phyloP scores from a whole-genome alignment of 2,329 filamentous ascomycete species.

The Fusarium miscanthi region DNA sequence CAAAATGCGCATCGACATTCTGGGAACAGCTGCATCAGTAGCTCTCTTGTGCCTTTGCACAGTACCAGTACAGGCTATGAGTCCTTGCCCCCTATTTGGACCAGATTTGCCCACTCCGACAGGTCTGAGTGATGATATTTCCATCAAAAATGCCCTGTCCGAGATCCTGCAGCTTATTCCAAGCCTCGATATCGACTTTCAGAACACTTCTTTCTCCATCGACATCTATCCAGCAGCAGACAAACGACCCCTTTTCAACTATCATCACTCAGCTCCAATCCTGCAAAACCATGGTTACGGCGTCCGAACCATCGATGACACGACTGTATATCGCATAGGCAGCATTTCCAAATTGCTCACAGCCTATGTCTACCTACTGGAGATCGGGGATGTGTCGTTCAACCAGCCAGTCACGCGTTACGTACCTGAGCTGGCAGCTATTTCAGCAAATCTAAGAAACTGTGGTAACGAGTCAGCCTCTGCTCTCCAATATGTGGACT shows the following conservation, averaged over 20 bases:
- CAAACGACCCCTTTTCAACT: not conserved
- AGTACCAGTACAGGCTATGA: not conserved
- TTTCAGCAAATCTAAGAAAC: not conserved
- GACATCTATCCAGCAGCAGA: not conserved
- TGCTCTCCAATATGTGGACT: not conserved
- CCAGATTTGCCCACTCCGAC: not conserved
- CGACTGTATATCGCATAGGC: slow-evolving; percentile 2
- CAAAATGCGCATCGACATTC: not conserved
- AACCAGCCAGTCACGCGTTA: not conserved
- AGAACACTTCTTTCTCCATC: not conserved
- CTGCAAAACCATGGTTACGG: not conserved
- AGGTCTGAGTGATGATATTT: not conserved
- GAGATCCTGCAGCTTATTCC: not conserved
- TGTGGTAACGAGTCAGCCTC: not conserved
- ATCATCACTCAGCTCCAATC: not conserved
- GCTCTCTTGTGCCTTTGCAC: not conserved
- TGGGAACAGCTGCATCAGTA: not conserved
- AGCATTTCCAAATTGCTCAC: slow-evolving; percentile 9
- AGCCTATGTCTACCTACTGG: not conserved
- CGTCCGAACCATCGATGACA: not conserved
- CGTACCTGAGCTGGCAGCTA: not conserved
- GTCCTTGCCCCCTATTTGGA: not conserved
- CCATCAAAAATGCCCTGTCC: accelerated
- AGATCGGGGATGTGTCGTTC: not conserved
- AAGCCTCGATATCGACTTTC: not conserved